Evolutionary conservation across 495 filamentous ascomycete genomes (phyloP), one percentile per base, ranked within the genome.

Genomic region (Amphirosellinia nigrospora): DNA sequence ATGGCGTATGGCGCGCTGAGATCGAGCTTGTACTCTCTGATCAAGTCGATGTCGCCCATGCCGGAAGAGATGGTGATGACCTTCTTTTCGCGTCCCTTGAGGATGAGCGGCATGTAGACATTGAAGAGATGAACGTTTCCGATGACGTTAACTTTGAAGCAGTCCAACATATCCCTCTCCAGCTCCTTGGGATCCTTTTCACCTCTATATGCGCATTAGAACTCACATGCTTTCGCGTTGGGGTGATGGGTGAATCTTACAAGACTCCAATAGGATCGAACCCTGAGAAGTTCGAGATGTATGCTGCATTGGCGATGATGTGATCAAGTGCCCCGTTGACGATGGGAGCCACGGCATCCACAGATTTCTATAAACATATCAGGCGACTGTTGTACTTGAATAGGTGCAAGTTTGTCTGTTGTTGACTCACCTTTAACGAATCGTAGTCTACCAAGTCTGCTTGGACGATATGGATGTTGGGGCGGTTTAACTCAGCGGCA

Each of bases 61-160:
- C 85, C 88, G 13, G 73, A 82, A 11, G 86, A 84, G 34, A 90
- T 83, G 32, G 82, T 63, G 64, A 90, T 81, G 62, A 89, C 80
- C 69, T 90, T 90, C 74, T 89, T 89, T 32, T 32, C 71, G 13
- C 75, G 72, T 34, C 86, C 85, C n/a, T 79, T 78, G 3, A 77
- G 73, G 70, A 89, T 79, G 0, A 89, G 79, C 6, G 87, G 86
- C 3, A 87, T 38, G 76, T 87, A 89, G n/a, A 80, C 63, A 73
- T 86, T 85, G 73, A 85, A 82, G 1, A 86, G 75, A 67, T 89
- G 80, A 73, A 89, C 76, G 43, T 80, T 80, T 32, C 82, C 85
- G 64, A 85, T 28, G 34, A 80, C 72, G 69, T 88, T 90, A 43
- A 76, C 74, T 32, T 81, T 69, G 70, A 83, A 82, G 28, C 70